These are phyloP conservation scores for Zymoseptoria ardabiliae DNA, from an alignment of 2,329 filamentous ascomycete genomes.

Conservation along the genomic window DNA sequence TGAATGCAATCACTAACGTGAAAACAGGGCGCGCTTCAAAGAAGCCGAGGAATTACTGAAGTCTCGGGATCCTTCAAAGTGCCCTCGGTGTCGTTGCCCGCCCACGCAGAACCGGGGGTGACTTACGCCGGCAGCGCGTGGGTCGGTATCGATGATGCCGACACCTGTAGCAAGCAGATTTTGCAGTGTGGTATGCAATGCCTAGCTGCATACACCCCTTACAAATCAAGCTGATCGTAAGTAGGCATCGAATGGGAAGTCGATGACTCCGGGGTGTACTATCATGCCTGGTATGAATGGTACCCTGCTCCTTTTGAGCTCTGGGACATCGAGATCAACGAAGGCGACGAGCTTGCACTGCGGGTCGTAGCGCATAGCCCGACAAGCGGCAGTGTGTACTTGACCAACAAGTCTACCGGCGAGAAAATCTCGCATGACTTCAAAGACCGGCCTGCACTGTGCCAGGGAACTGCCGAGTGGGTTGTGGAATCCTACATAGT, in stretches of 20 bases:
- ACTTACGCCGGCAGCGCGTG: no score
- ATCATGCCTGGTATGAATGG: constrained; percentile 57
- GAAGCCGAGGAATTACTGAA: no score
- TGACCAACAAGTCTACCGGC: constrained; percentile 48
- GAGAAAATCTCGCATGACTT: constrained; percentile 47
- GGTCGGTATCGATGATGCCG: no score
- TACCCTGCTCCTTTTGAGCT: constrained; percentile 50
- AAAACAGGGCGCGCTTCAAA: no score
- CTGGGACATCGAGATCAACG: constrained; percentile 41
- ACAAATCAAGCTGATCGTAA: constrained; percentile 40
- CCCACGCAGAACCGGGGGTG: no score
- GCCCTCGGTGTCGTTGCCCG: no score
- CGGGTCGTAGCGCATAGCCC: constrained; percentile 36
- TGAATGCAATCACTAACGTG: no score
- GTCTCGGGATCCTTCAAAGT: no score
- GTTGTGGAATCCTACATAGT: constrained; percentile 51
- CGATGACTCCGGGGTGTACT: constrained; percentile 36
- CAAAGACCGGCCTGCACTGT: constrained; percentile 39
- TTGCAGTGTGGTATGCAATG: constrained; percentile 23
- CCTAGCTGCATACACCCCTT: background rate
- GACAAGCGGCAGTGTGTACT: constrained; percentile 36
- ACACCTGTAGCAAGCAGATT: no score
- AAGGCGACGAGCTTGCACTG: constrained; percentile 41
- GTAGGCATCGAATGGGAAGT: constrained; percentile 51
- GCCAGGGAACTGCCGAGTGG: constrained; percentile 55